phyloP scores from a whole-genome alignment of 2,329 filamentous ascomycete genomes.

The Metarhizium robertsii region DNA sequence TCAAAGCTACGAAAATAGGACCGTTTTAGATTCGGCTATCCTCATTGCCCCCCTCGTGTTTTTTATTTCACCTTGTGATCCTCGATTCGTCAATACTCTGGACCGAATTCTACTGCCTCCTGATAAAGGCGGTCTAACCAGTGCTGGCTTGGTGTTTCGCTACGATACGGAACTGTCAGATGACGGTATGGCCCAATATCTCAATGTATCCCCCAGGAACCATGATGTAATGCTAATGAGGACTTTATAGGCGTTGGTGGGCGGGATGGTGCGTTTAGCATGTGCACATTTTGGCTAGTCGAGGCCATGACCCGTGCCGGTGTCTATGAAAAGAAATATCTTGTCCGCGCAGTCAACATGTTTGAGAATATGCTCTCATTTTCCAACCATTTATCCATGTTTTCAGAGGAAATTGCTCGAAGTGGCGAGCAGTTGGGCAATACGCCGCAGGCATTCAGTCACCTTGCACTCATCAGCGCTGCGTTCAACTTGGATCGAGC shows the following conservation, averaged over 20 bases:
- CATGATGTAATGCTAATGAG: background rate
- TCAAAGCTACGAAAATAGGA: conserved; percentile 66
- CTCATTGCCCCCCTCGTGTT: conserved; percentile 72
- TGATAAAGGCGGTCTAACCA: conserved; percentile 67
- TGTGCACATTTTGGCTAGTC: conserved; percentile 79
- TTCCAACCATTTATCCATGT: conserved; percentile 69
- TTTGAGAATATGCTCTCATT: conserved; percentile 74
- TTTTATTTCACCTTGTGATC: conserved; percentile 70
- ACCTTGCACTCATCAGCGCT: conserved; percentile 65
- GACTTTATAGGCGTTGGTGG: conserved; percentile 54
- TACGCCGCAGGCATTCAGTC: conserved; percentile 70
- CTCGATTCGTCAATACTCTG: conserved; percentile 63
- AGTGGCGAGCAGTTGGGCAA: conserved; percentile 72
- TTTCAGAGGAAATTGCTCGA: conserved; percentile 68
- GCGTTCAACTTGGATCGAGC: conserved; percentile 65
- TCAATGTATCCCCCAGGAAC: conserved; percentile 8
- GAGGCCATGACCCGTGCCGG: conserved; percentile 65
- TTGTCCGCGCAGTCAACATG: conserved; percentile 52
- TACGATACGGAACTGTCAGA: conserved; percentile 62
- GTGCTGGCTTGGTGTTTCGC: conserved; percentile 65
- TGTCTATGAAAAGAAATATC: conserved; percentile 55
- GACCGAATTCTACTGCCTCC: conserved; percentile 62
- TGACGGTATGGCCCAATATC: conserved; percentile 43
- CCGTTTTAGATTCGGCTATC: conserved; percentile 63
- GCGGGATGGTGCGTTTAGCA: conserved; percentile 66